A percentile compares a stretch with the other conserved stretches of the same genome.
Conservation (phyloP, 2,329 filamentous ascomycete species). For the Leptographium procerum region DNA sequence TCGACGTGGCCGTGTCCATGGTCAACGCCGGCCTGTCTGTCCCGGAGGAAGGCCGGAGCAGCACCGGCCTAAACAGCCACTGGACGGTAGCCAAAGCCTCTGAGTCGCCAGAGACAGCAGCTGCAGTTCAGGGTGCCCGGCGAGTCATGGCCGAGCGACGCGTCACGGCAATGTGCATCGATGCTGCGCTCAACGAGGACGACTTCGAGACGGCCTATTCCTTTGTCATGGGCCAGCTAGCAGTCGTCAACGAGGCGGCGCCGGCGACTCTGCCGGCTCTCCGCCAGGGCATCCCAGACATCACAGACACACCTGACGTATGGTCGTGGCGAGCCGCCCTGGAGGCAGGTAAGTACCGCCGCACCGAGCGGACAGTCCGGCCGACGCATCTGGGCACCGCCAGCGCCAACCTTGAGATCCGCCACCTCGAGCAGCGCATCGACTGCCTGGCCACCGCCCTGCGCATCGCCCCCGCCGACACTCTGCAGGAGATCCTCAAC, state of each 20-base stretch:
- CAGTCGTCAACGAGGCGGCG: slow-evolving; percentile 18
- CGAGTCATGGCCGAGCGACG: slow-evolving; percentile 44
- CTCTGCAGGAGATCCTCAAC: slow-evolving; percentile 63
- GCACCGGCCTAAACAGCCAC: background rate
- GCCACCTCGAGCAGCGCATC: slow-evolving; percentile 69
- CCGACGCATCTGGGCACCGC: slow-evolving; percentile 50
- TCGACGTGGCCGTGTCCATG: slow-evolving; percentile 58
- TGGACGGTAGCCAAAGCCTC: no score
- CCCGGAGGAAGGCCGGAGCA: background rate
- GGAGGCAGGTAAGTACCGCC: slow-evolving; percentile 63
- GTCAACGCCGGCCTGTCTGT: slow-evolving; percentile 44
- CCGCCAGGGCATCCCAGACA: no score
- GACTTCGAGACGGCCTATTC: slow-evolving; percentile 83
- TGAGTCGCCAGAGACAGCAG: no score
- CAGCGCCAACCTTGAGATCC: slow-evolving; percentile 49
- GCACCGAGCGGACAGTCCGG: slow-evolving; percentile 38
- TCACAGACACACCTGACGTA: no score
- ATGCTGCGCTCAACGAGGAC: slow-evolving; percentile 63
- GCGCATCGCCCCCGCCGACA: slow-evolving; percentile 56
- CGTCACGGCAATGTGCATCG: slow-evolving; percentile 69
- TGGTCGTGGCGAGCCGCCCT: slow-evolving; percentile 72
- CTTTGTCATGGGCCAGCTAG: slow-evolving; percentile 62
- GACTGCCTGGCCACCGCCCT: slow-evolving; percentile 69
- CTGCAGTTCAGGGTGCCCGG: slow-evolving; percentile 10
- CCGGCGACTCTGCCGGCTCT: background rate